A percentile compares a stretch with the other conserved stretches of the same genome.
phyloP scores from a whole-genome alignment of 352 stramenopile species.

The Blastocystis sp. region DNA sequence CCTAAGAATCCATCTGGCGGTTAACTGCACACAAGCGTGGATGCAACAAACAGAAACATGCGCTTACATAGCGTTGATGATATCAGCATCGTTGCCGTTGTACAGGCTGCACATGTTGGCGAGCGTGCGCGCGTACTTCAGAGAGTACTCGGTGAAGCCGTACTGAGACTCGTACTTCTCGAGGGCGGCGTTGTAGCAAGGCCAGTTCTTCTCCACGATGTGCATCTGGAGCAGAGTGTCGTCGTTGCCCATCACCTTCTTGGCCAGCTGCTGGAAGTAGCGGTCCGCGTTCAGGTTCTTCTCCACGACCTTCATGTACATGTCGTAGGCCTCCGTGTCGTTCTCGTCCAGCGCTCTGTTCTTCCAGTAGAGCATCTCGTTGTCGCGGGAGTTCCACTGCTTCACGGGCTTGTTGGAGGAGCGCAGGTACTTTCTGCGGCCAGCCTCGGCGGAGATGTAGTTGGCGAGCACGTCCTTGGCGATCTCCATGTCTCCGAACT shows the following conservation, averaged over 20 bases:
- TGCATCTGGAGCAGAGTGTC: constrained; percentile 14
- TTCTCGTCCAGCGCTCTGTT: constrained; percentile 28
- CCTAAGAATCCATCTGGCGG: too few relatives aligned
- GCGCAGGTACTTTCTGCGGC: constrained; percentile 27
- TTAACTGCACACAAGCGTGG: too few relatives aligned
- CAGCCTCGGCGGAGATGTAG: constrained; percentile 50
- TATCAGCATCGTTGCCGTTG: constrained; percentile 56
- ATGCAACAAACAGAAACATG: background rate
- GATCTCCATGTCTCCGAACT: constrained; percentile 72
- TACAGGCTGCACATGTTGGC: constrained; percentile 56
- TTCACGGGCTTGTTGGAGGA: background rate
- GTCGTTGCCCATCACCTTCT: constrained; percentile 52
- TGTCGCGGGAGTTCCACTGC: constrained; percentile 60
- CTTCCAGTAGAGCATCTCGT: constrained; percentile 66
- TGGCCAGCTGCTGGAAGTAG: constrained; percentile 64
- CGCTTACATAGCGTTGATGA: constrained; percentile 67
- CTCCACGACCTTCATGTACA: constrained; percentile 63
- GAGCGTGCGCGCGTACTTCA: constrained; percentile 69
- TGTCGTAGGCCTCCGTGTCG: constrained; percentile 48
- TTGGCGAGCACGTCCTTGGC: constrained; percentile 67
- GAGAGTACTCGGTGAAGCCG: constrained; percentile 66
- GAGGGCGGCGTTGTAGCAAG: constrained; percentile 62
- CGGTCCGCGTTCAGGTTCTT: constrained; percentile 52
- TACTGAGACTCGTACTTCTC: constrained; percentile 63
- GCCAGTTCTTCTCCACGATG: constrained; percentile 61